Evolutionary conservation across 352 stramenopile species (phyloP).

Genomic region (Pythium monospermum): DNA sequence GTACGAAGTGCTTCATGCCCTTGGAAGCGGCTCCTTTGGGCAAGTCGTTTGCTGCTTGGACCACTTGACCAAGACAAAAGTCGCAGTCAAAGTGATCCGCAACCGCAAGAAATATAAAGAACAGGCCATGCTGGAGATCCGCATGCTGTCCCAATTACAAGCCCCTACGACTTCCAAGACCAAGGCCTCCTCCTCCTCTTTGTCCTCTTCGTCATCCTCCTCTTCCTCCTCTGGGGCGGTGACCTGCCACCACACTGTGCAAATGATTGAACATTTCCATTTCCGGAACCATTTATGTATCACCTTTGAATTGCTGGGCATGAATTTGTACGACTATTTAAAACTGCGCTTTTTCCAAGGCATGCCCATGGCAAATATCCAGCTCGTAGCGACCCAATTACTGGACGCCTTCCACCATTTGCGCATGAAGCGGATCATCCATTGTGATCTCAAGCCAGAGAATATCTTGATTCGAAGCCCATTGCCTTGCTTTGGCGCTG

Average conservation of each 20-base stretch:
- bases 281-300: slow-evolving; percentile 95
- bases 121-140: slow-evolving; percentile 95
- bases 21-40: slow-evolving; percentile 97
- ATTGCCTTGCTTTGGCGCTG: slow-evolving; percentile 48
- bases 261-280: slow-evolving; percentile 91
- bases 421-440: slow-evolving; percentile 85
- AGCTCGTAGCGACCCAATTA: slow-evolving; percentile 86
- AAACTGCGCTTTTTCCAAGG: slow-evolving; percentile 95
- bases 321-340: slow-evolving; percentile 97
- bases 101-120: slow-evolving; percentile 94
- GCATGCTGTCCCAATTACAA: slow-evolving; percentile 86
- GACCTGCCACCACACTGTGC: slow-evolving; percentile 77
- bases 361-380: slow-evolving; percentile 87
- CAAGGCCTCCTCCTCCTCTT: background rate
- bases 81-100: slow-evolving; percentile 98
- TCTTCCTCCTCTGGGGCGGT: no score
- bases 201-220: no score
- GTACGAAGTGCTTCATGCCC: slow-evolving; percentile 92
- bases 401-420: slow-evolving; percentile 75
- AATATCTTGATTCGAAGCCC: slow-evolving; percentile 85
- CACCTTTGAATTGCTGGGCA: slow-evolving; percentile 94
- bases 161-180: slow-evolving; percentile 48
- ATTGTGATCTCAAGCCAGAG: slow-evolving; percentile 98
- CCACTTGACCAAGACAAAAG: slow-evolving; percentile 72
- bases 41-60: slow-evolving; percentile 96